Conservation (phyloP, 495 filamentous ascomycete genomes). For the Acidomyces sp. region DNA sequence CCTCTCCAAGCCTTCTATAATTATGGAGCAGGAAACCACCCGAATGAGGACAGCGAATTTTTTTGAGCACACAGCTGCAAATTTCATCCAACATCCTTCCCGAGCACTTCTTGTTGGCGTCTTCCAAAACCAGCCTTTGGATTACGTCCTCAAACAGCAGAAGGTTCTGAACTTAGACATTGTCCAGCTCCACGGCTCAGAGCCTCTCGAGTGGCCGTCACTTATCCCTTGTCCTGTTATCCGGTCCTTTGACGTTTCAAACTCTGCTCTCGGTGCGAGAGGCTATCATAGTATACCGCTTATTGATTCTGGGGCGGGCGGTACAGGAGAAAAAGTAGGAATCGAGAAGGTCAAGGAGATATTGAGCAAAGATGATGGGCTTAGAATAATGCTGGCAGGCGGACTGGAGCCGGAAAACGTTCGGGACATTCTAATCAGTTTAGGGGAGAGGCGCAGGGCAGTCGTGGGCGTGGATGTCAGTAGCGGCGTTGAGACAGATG, state of each 20-base stretch:
- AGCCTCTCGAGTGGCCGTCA: constrained; percentile 81
- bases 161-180: constrained; percentile 68
- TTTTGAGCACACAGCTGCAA: constrained; percentile 44
- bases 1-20: constrained; percentile 21
- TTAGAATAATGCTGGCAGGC: constrained; percentile 69
- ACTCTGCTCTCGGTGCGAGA: constrained; percentile 53
- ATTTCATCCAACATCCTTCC: constrained; percentile 38
- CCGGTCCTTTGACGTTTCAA: constrained; percentile 59
- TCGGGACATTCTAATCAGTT: constrained; percentile 40
- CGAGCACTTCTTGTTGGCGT: constrained; percentile 81
- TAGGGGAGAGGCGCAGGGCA: constrained; percentile 33
- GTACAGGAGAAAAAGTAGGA: constrained; percentile 65
- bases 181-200: constrained; percentile 81
- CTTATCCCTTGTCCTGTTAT: constrained; percentile 85
- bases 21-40: neutral
- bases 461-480: constrained; percentile 84
- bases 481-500: constrained; percentile 79
- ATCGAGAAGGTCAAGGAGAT: constrained; percentile 46
- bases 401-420: constrained; percentile 71
- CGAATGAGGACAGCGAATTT: constrained; percentile 44
- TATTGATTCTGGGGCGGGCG: constrained; percentile 73
- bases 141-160: constrained; percentile 64
- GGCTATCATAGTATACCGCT: constrained; percentile 76
- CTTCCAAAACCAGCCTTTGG: constrained; percentile 79
- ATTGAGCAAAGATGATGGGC: constrained; percentile 47